Conservation (phyloP, 805 yeast genomes). For the Kluyveromyces starmeri region DNA sequence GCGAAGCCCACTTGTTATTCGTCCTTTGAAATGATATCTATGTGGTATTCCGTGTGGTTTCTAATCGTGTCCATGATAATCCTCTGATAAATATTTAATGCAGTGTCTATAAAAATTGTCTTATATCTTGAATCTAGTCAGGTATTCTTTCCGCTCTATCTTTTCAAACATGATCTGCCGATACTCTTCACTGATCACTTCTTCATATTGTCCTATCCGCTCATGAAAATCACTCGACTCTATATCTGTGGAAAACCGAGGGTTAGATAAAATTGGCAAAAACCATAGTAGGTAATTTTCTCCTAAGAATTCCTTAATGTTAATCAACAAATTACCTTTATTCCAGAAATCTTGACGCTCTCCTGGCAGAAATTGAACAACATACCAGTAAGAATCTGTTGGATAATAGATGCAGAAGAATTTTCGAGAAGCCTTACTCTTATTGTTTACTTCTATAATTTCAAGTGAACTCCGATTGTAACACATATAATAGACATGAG, state of each 20-base stretch:
- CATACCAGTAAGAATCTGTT: conserved; percentile 33
- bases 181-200: conserved; percentile 19
- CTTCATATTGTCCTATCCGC: conserved; percentile 24
- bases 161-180: conserved; percentile 14
- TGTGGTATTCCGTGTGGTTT: too few species aligned
- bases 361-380: conserved; percentile 31
- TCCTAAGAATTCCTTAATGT: conserved; percentile 27
- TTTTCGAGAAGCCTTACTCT: conserved; percentile 18
- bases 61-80: too few species aligned
- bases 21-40: too few species aligned
- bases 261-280: conserved; percentile 19
- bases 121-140: conserved; percentile 7
- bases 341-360: conserved; percentile 20
- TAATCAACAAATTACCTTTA: conserved; percentile 15
- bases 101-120: too few species aligned
- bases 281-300: conserved; percentile 23
- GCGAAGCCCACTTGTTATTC: too few species aligned
- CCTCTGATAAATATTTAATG: too few species aligned
- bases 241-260: conserved; percentile 5
- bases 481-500: conserved; percentile 38
- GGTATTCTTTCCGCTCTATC: conserved; percentile 22
- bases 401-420: conserved; percentile 21
- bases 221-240: conserved; percentile 8
- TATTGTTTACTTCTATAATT: conserved; percentile 35
- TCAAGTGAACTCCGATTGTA: conserved; percentile 53